phyloP scores from a whole-genome alignment of 2,329 filamentous ascomycete genomes.

The Xylaria sp. region DNA sequence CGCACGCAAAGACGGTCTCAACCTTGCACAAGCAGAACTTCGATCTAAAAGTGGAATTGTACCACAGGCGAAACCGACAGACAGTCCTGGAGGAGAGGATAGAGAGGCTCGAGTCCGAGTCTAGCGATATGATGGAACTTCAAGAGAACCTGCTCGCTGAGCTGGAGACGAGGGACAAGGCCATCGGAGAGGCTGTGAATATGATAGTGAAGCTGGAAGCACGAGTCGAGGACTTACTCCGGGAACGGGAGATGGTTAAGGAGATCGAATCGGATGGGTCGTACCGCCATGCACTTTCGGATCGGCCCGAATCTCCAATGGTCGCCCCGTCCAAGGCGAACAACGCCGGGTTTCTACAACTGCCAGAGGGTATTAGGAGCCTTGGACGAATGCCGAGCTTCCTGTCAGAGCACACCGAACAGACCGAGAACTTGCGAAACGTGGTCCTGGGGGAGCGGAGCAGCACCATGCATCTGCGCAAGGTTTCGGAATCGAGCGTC shows the following conservation, averaged over 20 bases:
- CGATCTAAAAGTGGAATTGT: conserved; percentile 73
- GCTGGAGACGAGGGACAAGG: conserved; percentile 69
- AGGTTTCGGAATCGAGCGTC: conserved; percentile 46
- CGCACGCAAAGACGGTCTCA: conserved; percentile 59
- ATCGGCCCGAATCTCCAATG: conserved; percentile 31
- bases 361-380: conserved; percentile 39
- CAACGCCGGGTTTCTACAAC: conserved; percentile 15
- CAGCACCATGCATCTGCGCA: conserved; percentile 55
- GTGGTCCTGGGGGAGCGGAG: conserved; percentile 56
- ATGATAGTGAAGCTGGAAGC: conserved; percentile 70
- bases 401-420: conserved; percentile 60
- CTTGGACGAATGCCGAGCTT: conserved; percentile 67
- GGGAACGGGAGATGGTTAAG: conserved; percentile 57
- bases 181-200: conserved; percentile 69
- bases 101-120: conserved; percentile 57
- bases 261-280: conserved; percentile 49
- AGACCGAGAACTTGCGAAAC: conserved; percentile 63
- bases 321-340: conserved; percentile 28
- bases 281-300: conserved; percentile 38
- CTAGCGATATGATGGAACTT: conserved; percentile 57
- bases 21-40: conserved; percentile 76
- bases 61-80: conserved; percentile 68
- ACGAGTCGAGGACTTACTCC: conserved; percentile 55
- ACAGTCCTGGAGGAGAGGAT: conserved; percentile 59
- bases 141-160: conserved; percentile 62